Base-by-base conservation (phyloP, 2,329 filamentous ascomycete species). In the Alternaria incomplexa region DNA sequence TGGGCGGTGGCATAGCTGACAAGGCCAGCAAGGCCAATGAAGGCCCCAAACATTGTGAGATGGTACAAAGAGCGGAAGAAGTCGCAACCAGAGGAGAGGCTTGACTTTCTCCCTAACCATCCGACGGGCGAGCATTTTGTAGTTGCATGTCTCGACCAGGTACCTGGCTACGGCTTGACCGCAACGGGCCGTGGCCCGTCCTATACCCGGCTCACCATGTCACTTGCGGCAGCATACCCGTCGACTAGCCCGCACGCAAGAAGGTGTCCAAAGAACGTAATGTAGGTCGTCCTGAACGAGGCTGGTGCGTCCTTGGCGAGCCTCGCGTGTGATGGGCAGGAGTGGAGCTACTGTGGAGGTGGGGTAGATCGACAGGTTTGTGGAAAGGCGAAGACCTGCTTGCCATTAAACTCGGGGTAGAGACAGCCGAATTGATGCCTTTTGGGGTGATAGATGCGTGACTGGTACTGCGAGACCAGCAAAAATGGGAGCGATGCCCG, bases 11-110 rank as follows among this genome's bases (percentile, higher is more conserved):
- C 63, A 26, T 50, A 67, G 43, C 65, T 56, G 61, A 70, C 28
- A 12, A 72, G 62, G 58, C 68, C 55, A 32, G 58, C 65, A 26
- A 73, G 56, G 45, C 62, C 67, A 22, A 71, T 43, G 54, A 64
- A 55, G 20, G 58, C 56, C 62, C 51, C 61, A 12, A 66, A 26
- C 70, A 71, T 72, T 5, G n/a, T 70, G 55, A 36, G 51, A 53
- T 15, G n/a, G 23, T 6, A 12, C 17, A 63, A 60, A 56, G 54
- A 64, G 51, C 30, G 58, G 17, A 15, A 50, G 53, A 59, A 25
- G 44, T 53, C 30, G 50, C 55, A 60, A 23, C 53, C 30, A 58
- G 32, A 28, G 26, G 26, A 48, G 15, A 64, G 45, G 32, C 25
- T 28, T 47, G 40, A 15, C 9, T 17, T 45, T 22, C 17, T 26